A percentile compares a stretch with the other conserved stretches of the same genome.
Evolutionary conservation across 768 basidiomycete species (phyloP).

Genomic region (Crucibulum laeve): DNA sequence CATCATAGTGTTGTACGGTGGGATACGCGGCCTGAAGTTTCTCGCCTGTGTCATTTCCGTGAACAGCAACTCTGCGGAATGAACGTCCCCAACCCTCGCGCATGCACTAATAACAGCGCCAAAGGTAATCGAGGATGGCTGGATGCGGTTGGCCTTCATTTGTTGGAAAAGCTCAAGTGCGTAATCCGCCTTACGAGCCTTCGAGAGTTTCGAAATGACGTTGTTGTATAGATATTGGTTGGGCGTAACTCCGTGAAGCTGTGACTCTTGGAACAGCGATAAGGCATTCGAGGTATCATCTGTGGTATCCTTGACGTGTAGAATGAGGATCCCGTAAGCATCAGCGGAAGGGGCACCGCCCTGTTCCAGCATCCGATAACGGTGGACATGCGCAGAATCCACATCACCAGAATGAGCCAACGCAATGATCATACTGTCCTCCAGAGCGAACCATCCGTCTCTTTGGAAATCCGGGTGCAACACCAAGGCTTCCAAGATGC

Average conservation of each 20-base stretch:
- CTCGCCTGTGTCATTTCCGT: slow-evolving; percentile 70
- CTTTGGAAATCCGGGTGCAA: slow-evolving; percentile 41
- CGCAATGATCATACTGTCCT: slow-evolving; percentile 88
- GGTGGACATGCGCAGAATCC: slow-evolving; percentile 77
- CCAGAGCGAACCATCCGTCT: slow-evolving; percentile 71
- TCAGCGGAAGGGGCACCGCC: slow-evolving; percentile 81
- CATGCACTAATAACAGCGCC: slow-evolving; percentile 94
- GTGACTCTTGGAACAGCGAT: slow-evolving; percentile 77
- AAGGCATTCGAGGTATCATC: slow-evolving; percentile 90
- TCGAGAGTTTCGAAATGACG: slow-evolving; percentile 92
- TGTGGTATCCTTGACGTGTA: slow-evolving; percentile 87
- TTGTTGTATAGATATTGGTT: slow-evolving; percentile 95
- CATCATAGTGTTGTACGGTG: slow-evolving; percentile 99
- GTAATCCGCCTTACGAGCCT: slow-evolving; percentile 89
- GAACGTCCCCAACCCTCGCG: slow-evolving; percentile 85
- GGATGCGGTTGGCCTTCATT: slow-evolving; percentile 67
- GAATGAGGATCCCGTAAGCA: slow-evolving; percentile 88
- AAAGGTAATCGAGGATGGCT: slow-evolving; percentile 85
- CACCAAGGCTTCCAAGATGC: slow-evolving; percentile 43
- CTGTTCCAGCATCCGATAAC: slow-evolving; percentile 69
- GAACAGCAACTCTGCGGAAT: slow-evolving; percentile 80
- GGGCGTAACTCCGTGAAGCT: slow-evolving; percentile 61
- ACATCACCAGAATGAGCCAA: slow-evolving; percentile 78
- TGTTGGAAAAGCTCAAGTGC: slow-evolving; percentile 84
- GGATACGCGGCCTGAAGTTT: slow-evolving; percentile 85